Evolutionary conservation across 371 early-diverging fungal species (phyloP).

Genomic region (Smittium mucronatum): DNA sequence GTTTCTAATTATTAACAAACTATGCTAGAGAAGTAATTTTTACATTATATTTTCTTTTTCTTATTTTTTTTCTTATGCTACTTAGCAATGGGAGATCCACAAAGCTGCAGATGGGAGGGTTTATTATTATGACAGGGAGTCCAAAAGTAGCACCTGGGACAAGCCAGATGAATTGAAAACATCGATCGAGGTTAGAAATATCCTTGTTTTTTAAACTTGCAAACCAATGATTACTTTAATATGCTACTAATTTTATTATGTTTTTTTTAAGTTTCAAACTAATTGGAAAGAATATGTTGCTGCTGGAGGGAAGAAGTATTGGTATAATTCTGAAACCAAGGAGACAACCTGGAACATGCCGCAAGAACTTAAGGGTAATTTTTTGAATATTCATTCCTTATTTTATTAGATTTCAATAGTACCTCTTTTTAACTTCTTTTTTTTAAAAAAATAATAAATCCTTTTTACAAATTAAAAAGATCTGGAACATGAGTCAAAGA

Average conservation of each 20-base stretch:
- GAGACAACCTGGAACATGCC: constrained; percentile 81
- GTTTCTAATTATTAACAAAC: too few species aligned
- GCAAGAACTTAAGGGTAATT: constrained; percentile 34
- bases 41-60: not conserved
- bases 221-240: too few species aligned
- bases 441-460: not conserved
- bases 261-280: constrained; percentile 43
- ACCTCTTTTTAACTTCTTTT: not conserved
- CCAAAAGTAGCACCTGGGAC: constrained; percentile 80
- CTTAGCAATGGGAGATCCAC: constrained; percentile 55
- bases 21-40: too few species aligned
- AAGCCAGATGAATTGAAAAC: constrained; percentile 86
- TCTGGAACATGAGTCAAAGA: not conserved
- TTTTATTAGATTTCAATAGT: not conserved
- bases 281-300: constrained; percentile 82
- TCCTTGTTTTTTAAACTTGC: constrained; percentile 22
- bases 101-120: constrained; percentile 62
- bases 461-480: not conserved
- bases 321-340: constrained; percentile 68
- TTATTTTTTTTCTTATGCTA: not conserved
- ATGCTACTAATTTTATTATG: too few species aligned
- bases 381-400: not conserved
- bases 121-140: constrained; percentile 73
- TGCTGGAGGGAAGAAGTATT: constrained; percentile 76
- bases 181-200: constrained; percentile 47